Conservation (phyloP, 106 monocot species). For the Allium fistulosum region DNA sequence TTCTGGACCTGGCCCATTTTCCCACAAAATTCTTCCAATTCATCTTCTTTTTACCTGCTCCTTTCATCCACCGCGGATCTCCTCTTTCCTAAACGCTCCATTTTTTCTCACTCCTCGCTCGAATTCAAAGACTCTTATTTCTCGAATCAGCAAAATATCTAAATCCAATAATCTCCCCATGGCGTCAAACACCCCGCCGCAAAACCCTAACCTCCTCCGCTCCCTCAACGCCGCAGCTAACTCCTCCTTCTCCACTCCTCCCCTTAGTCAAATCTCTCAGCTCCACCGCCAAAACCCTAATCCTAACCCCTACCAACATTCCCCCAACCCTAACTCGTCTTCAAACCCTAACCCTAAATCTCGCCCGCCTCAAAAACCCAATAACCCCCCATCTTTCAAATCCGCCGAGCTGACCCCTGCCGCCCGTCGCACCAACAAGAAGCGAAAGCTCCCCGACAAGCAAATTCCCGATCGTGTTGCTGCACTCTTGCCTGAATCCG, state of each 20-base stretch:
- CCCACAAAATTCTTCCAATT: no score
- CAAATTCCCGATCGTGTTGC: conserved; percentile 91
- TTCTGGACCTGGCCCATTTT: no score
- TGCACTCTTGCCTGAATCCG: conserved; percentile 84
- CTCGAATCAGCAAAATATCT: no score
- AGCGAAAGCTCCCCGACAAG: conserved; percentile 94
- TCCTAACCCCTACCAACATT: conserved; percentile 33
- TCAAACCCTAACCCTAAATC: conserved; percentile 22
- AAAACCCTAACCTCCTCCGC: conserved; percentile 10
- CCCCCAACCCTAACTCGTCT: conserved; percentile 19
- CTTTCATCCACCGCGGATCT: no score
- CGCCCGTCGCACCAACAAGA: conserved; percentile 51
- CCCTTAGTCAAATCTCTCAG: conserved; percentile 30
- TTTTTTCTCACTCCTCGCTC: background rate
- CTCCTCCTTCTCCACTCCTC: conserved; percentile 18
- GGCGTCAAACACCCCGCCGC: conserved; percentile 21
- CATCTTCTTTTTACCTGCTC: no score
- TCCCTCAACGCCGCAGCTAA: conserved; percentile 14
- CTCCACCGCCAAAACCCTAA: conserved; percentile 43
- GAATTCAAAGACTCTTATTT: background rate
- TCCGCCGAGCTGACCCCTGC: conserved; percentile 76
- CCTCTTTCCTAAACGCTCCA: no score
- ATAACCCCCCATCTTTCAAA: conserved; percentile 19
- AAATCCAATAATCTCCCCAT: background rate
- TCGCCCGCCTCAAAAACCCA: conserved; percentile 38